Conservation (phyloP, 345 rosid genomes). For the Gossypium raimondii region DNA sequence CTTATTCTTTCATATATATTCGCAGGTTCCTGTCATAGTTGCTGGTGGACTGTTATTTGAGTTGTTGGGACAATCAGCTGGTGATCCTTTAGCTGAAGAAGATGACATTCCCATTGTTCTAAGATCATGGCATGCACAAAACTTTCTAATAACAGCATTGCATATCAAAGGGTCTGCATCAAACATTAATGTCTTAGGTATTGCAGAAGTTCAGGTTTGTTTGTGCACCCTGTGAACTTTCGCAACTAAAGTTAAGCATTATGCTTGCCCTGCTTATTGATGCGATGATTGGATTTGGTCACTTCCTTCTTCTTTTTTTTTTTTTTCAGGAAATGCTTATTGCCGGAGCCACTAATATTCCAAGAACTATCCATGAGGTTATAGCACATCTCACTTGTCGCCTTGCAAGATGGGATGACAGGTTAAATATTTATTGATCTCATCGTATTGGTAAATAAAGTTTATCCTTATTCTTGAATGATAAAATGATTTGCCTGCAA, state of each 20-base stretch:
- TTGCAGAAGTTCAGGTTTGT: constrained; percentile 61
- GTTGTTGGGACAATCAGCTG: constrained; percentile 63
- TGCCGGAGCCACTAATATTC: constrained; percentile 41
- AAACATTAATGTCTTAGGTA: constrained; percentile 45
- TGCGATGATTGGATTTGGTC: not conserved
- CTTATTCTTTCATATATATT: constrained; percentile 7
- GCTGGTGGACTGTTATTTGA: constrained; percentile 68
- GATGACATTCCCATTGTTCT: constrained; percentile 61
- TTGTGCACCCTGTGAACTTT: not conserved
- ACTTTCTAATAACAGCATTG: constrained; percentile 47
- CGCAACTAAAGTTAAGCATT: not conserved
- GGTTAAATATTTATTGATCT: constrained; percentile 26
- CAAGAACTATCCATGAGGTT: constrained; percentile 46
- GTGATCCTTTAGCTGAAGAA: constrained; percentile 52
- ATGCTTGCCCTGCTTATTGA: not conserved
- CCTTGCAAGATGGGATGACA: constrained; percentile 71
- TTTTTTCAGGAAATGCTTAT: constrained; percentile 49
- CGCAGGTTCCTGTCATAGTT: constrained; percentile 63
- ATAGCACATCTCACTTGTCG: constrained; percentile 56
- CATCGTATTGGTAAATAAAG: not conserved
- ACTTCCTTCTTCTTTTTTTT: not conserved
- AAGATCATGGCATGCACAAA: constrained; percentile 62
- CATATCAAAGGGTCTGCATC: constrained; percentile 51
- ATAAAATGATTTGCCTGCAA: not conserved
- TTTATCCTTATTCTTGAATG: not conserved